Evolutionary conservation across 192 early-diverging fungal species (phyloP).

Genomic region (Coemansia asiatica): DNA sequence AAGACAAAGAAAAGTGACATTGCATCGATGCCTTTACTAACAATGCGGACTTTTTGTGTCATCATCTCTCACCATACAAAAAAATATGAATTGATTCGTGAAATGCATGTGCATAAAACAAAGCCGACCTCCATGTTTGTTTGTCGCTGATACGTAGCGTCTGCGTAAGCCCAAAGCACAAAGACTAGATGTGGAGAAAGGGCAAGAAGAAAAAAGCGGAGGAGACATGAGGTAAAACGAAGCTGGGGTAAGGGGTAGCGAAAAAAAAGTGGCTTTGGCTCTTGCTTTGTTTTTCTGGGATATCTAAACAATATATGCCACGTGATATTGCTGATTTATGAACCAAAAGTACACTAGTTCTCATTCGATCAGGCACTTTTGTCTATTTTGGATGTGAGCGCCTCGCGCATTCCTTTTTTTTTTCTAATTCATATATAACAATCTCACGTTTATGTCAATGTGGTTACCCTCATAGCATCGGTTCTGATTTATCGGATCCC

Average conservation of each 20-base stretch:
- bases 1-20: neutral
- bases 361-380: neutral
- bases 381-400: neutral
- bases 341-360: neutral
- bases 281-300: neutral
- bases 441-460: slow-evolving; percentile 54
- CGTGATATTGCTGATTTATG: neutral
- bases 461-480: slow-evolving; percentile 10
- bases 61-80: neutral
- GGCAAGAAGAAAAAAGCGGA: no score
- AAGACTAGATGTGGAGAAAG: no score
- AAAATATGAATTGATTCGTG: neutral
- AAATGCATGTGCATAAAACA: no score
- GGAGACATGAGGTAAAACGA: no score
- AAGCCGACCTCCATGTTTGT: no score
- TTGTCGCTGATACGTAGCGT: no score
- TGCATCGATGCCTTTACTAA: neutral
- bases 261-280: no score
- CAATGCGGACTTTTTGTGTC: neutral
- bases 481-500: neutral
- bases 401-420: neutral
- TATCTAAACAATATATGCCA: neutral
- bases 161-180: no score
- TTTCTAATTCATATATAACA: slow-evolving; percentile 12
- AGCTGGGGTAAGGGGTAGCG: no score